Percentiles rank a stretch among this genome's conserved stretches.
These are phyloP conservation scores for Colletotrichum sp. DNA, from an alignment of 2,329 filamentous ascomycete genomes.

Conservation along the genomic window DNA sequence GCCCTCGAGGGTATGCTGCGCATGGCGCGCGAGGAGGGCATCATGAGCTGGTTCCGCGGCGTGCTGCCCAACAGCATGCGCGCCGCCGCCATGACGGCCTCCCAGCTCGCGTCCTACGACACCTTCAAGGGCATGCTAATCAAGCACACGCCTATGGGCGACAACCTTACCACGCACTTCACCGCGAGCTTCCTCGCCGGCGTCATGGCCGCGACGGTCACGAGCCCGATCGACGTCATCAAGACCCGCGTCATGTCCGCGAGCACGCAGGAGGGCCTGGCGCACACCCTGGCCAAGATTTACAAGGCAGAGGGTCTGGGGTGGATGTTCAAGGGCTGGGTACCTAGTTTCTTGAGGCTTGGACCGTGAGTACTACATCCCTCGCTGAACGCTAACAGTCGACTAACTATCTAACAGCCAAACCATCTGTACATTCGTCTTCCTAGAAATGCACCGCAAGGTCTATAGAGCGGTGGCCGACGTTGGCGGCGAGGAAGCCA, in stretches of 20 bases:
- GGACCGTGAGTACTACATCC: conserved; percentile 58
- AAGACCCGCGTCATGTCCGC: conserved; percentile 88
- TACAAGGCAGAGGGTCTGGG: conserved; percentile 72
- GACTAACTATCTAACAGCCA: conserved; percentile 53
- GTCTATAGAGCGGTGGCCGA: conserved; percentile 65
- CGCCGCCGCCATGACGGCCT: conserved; percentile 86
- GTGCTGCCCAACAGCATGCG: conserved; percentile 82
- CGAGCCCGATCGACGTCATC: conserved; percentile 85
- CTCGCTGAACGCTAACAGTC: background rate
- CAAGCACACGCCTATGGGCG: conserved; percentile 66
- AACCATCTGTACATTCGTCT: conserved; percentile 86
- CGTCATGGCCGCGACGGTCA: conserved; percentile 83
- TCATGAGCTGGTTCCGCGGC: conserved; percentile 78
- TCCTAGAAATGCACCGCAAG: conserved; percentile 86
- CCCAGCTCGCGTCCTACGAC: conserved; percentile 85
- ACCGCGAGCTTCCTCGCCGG: conserved; percentile 78
- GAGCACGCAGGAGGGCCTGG: conserved; percentile 54
- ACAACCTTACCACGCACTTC: conserved; percentile 80
- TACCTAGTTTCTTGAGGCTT: conserved; percentile 72
- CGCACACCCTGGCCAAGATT: conserved; percentile 67
- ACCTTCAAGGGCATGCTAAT: conserved; percentile 76
- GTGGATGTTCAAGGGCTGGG: conserved; percentile 93
- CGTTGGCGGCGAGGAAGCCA: conserved; percentile 33
- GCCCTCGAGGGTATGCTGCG: conserved; percentile 84
- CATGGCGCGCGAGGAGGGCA: conserved; percentile 87